phyloP scores from a whole-genome alignment of 306 rosid genomes.

The Begonia peltatifolia region DNA sequence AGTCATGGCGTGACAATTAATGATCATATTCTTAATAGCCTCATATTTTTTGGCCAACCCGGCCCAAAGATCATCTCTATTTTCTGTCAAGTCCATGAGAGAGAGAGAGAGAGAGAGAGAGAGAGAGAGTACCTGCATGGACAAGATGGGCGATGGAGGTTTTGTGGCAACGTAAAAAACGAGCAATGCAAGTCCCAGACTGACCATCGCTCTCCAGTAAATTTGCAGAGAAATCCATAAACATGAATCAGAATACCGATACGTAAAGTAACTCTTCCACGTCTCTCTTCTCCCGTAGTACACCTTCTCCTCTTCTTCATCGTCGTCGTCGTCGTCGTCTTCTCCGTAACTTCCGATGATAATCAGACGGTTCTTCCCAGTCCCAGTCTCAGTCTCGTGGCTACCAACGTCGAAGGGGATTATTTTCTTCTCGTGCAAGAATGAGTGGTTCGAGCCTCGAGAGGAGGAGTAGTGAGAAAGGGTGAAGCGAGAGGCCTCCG shows the following conservation, averaged over 20 bases:
- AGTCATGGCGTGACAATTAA: too few species aligned
- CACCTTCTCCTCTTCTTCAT: constrained; percentile 13
- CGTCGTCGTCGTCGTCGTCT: neutral
- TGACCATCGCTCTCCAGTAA: constrained; percentile 54
- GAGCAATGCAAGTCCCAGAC: constrained; percentile 61
- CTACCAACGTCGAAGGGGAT: constrained; percentile 42
- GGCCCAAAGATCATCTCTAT: too few species aligned
- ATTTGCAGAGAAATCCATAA: constrained; percentile 68
- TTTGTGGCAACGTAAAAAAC: constrained; percentile 70
- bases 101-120: neutral
- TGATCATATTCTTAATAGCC: too few species aligned
- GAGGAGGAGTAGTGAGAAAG: constrained; percentile 60
- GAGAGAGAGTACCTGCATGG: constrained; percentile 36
- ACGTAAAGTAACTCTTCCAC: constrained; percentile 53
- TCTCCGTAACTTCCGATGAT: constrained; percentile 2
- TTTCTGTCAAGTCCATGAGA: neutral
- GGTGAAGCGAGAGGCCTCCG: constrained; percentile 22
- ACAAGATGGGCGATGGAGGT: constrained; percentile 59
- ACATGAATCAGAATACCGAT: constrained; percentile 36
- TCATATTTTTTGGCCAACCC: too few species aligned
- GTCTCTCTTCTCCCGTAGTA: constrained; percentile 26
- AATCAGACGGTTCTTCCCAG: constrained; percentile 21
- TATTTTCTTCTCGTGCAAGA: constrained; percentile 44
- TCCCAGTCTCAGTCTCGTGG: constrained; percentile 29
- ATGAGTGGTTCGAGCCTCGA: constrained; percentile 47